phyloP scores from a whole-genome alignment of 805 yeast genomes.

The Monosporozyma aerobia region DNA sequence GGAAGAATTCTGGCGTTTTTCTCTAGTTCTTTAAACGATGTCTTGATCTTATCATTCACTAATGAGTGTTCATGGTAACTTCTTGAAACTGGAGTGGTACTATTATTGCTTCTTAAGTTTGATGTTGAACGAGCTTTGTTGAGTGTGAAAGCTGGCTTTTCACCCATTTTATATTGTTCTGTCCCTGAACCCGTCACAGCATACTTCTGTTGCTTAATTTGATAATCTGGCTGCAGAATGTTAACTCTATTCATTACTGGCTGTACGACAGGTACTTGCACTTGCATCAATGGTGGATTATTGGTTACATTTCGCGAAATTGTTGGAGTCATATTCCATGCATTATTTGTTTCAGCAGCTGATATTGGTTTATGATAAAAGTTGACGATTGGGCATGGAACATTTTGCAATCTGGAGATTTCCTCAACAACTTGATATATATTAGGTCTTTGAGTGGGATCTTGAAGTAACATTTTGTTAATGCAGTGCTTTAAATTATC shows the following conservation, averaged over 20 bases:
- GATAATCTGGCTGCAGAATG: background rate
- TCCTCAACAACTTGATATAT: conserved; percentile 64
- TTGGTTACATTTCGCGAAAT: background rate
- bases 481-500: conserved; percentile 56
- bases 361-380: conserved; percentile 18
- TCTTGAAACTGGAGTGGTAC: background rate
- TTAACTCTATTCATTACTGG: background rate
- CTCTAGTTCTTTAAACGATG: background rate
- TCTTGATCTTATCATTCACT: background rate
- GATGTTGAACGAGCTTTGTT: conserved; percentile 1
- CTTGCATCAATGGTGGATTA: background rate
- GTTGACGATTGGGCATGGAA: conserved; percentile 35
- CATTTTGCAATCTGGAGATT: conserved; percentile 50
- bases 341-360: background rate
- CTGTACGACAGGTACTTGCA: background rate
- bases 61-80: background rate
- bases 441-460: conserved; percentile 67
- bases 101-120: background rate
- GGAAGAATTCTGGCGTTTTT: background rate
- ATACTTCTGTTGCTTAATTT: background rate
- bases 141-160: background rate
- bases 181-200: background rate
- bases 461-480: conserved; percentile 48
- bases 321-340: background rate
- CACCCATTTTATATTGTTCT: background rate